Percentiles rank a stretch among this genome's conserved stretches.
These are phyloP conservation scores for Linaria vulgaris DNA, from an alignment of 257 asterid species.

Conservation along the genomic window DNA sequence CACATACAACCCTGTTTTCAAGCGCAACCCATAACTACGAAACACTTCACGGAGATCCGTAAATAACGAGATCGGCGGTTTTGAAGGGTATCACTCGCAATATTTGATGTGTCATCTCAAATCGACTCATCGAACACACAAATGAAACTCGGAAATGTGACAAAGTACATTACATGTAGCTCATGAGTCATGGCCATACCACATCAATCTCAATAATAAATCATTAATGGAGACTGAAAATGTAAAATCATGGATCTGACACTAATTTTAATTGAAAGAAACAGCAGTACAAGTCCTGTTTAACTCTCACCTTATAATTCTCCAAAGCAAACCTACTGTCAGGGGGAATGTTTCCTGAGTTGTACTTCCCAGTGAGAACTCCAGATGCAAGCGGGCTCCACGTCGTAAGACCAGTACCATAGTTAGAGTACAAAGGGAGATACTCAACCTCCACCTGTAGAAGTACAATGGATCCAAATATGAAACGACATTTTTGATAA, in stretches of 20 bases:
- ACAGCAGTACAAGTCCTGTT: neutral
- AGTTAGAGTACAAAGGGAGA: conserved; percentile 72
- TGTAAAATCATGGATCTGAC: neutral
- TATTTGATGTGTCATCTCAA: no score
- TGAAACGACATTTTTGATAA: conserved; percentile 11
- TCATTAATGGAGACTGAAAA: neutral
- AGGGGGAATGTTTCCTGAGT: conserved; percentile 60
- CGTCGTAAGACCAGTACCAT: conserved; percentile 93
- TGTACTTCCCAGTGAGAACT: conserved; percentile 87
- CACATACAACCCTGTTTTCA: no score
- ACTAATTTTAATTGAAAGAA: neutral
- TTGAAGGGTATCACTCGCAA: no score
- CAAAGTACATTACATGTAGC: no score
- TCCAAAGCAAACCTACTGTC: conserved; percentile 93
- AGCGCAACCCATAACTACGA: no score
- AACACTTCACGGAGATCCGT: no score
- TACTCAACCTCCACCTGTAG: conserved; percentile 90
- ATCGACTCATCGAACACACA: no score
- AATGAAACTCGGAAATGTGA: no score
- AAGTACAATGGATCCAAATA: conserved; percentile 20
- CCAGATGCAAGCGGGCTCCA: conserved; percentile 99
- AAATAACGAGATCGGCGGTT: no score
- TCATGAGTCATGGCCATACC: no score
- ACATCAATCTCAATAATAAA: neutral
- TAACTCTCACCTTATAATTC: conserved; percentile 72